Evolutionary conservation across 768 basidiomycete species (phyloP).

Genomic region (Psilocybe cubensis): DNA sequence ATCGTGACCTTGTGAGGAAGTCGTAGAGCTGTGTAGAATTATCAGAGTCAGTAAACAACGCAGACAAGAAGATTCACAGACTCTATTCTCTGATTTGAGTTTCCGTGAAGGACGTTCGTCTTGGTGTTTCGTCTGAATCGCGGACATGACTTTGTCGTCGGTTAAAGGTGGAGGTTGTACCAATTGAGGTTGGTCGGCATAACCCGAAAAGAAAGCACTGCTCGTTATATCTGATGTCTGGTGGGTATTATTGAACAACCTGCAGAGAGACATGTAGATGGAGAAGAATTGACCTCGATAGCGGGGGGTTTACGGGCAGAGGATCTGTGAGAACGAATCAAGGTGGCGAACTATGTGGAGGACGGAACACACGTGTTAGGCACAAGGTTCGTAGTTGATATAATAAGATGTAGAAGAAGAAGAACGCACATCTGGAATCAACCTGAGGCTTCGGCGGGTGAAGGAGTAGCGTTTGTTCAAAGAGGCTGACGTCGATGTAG

Average conservation of each 20-base stretch:
- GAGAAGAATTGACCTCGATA: constrained; percentile 29
- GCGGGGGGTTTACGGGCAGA: constrained; percentile 28
- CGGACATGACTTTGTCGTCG: constrained; percentile 18
- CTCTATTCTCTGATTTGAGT: constrained; percentile 50
- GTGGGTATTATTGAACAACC: constrained; percentile 14
- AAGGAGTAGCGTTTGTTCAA: not conserved
- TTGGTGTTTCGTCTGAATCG: constrained; percentile 27
- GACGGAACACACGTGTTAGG: constrained; percentile 52
- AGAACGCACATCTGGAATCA: constrained; percentile 17
- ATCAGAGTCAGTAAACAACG: not conserved
- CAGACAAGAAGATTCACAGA: constrained; percentile 22
- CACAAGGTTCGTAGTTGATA: constrained; percentile 27
- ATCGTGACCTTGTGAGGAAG: constrained; percentile 61
- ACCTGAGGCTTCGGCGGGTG: constrained; percentile 7
- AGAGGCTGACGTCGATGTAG: constrained; percentile 9
- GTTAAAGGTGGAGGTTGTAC: constrained; percentile 13
- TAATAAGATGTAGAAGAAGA: constrained; percentile 7
- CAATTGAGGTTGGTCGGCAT: constrained; percentile 33
- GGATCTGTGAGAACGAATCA: constrained; percentile 44
- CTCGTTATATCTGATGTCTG: constrained; percentile 20
- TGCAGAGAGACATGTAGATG: constrained; percentile 20
- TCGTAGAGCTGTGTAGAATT: constrained; percentile 52
- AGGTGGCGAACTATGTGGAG: constrained; percentile 39
- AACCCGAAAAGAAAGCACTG: constrained; percentile 30
- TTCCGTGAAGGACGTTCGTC: constrained; percentile 46